Evolutionary conservation across 2,329 filamentous ascomycete genomes (phyloP).

Genomic region (Ophiocordyceps polyrhachis-furcata): DNA sequence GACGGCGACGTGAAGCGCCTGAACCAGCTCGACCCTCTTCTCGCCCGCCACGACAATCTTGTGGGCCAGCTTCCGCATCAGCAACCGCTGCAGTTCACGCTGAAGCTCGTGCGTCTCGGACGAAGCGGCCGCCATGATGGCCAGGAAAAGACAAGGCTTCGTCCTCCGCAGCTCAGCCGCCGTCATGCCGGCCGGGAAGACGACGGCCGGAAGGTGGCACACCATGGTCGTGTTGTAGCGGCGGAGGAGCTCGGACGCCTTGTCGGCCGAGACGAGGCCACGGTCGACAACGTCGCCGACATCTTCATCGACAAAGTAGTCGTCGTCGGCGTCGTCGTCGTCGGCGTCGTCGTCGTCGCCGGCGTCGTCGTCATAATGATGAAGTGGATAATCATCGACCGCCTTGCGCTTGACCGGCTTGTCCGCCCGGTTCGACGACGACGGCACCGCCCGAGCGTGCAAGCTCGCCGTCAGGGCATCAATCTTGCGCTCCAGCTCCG

Average conservation of each 20-base stretch:
- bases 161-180: slow-evolving; percentile 34
- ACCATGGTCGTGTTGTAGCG: slow-evolving; percentile 42
- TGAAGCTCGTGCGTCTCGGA: slow-evolving; percentile 39
- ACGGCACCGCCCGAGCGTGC: slow-evolving; percentile 25
- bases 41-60: slow-evolving; percentile 56
- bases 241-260: slow-evolving; percentile 34
- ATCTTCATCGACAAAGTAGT: neutral
- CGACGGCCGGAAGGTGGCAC: slow-evolving; percentile 41
- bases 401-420: slow-evolving; percentile 2
- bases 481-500: slow-evolving; percentile 84
- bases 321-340: neutral
- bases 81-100: slow-evolving; percentile 42
- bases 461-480: slow-evolving; percentile 70
- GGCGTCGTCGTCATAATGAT: neutral
- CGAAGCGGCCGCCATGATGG: slow-evolving; percentile 47
- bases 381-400: slow-evolving; percentile 3
- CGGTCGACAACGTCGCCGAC: slow-evolving; percentile 36
- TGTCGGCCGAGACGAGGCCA: slow-evolving; percentile 35
- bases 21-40: slow-evolving; percentile 69
- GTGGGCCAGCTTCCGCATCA: slow-evolving; percentile 57
- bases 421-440: slow-evolving; percentile 3
- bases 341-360: neutral
- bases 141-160: slow-evolving; percentile 50
- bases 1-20: slow-evolving; percentile 56
- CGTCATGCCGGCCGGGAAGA: slow-evolving; percentile 35